Evolutionary conservation across 2,329 filamentous ascomycete species (phyloP).

Genomic region (Diaporthe helianthi): DNA sequence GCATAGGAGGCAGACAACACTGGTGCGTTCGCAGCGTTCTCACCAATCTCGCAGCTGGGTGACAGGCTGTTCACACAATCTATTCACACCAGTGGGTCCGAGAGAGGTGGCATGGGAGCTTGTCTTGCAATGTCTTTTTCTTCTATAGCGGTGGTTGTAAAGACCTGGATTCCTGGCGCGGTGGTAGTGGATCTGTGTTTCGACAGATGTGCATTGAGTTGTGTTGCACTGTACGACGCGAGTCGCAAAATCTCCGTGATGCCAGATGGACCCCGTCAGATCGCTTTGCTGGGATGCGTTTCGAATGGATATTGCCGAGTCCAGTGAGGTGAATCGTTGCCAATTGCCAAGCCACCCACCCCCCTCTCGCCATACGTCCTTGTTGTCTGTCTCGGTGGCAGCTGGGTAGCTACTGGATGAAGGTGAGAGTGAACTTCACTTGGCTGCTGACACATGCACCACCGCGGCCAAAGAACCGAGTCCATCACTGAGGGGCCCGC

Average conservation of each 20-base stretch:
- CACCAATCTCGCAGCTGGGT: neutral
- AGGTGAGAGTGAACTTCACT: neutral
- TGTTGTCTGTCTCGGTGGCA: neutral
- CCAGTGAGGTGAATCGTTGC: neutral
- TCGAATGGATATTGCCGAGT: slow-evolving; percentile 26
- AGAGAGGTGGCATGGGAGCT: neutral
- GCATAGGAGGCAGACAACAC: neutral
- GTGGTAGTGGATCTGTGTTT: slow-evolving; percentile 19
- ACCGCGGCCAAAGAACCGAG: neutral
- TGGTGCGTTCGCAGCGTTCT: neutral
- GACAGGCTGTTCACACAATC: neutral
- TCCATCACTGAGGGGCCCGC: neutral
- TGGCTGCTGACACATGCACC: no score
- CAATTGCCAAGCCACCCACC: neutral
- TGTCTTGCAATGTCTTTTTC: neutral
- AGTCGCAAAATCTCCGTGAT: slow-evolving; percentile 34
- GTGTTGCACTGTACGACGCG: slow-evolving; percentile 30
- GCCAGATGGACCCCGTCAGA: slow-evolving; percentile 32
- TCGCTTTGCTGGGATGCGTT: slow-evolving; percentile 23
- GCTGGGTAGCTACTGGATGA: neutral
- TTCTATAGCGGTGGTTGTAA: slow-evolving; percentile 11
- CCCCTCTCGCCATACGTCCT: neutral
- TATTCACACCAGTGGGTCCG: no score
- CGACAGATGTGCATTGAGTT: slow-evolving; percentile 8
- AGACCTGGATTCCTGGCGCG: slow-evolving; percentile 3